These are phyloP conservation scores for Calocybe cyanea DNA, from an alignment of 768 basidiomycete species.

Conservation along the genomic window DNA sequence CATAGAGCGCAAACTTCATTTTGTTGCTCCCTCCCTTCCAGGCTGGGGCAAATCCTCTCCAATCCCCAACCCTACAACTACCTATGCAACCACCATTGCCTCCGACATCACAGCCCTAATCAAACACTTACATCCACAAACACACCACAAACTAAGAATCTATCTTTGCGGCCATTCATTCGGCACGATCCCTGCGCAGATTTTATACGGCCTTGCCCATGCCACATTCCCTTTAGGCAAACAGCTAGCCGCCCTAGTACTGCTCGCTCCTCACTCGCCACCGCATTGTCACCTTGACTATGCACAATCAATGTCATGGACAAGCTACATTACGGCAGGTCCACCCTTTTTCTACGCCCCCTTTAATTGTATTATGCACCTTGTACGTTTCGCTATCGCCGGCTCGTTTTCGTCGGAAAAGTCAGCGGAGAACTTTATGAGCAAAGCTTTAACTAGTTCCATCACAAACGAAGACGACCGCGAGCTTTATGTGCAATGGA, in stretches of 20 bases:
- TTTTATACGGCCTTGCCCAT: constrained; percentile 42
- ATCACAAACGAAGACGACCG: constrained; percentile 34
- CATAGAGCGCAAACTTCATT: constrained; percentile 19
- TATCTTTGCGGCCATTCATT: constrained; percentile 42
- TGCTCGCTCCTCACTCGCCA: constrained; percentile 45
- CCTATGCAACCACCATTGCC: too few relatives aligned
- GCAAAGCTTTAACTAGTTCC: constrained; percentile 29
- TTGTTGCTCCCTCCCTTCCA: constrained; percentile 37
- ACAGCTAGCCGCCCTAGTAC: constrained; percentile 39
- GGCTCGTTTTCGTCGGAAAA: constrained; percentile 33
- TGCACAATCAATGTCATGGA: constrained; percentile 41
- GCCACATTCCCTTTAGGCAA: constrained; percentile 38
- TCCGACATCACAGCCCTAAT: constrained; percentile 35
- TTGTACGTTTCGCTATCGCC: constrained; percentile 29
- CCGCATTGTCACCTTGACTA: constrained; percentile 44
- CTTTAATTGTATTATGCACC: constrained; percentile 29
- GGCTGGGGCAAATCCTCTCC: constrained; percentile 43
- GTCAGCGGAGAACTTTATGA: constrained; percentile 39
- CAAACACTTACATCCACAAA: constrained; percentile 34
- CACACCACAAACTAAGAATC: constrained; percentile 24
- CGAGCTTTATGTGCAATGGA: constrained; percentile 38
- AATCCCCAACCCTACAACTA: too few relatives aligned
- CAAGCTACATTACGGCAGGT: constrained; percentile 42
- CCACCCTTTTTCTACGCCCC: constrained; percentile 41
- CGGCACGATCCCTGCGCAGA: constrained; percentile 42